A percentile compares a stretch with the other conserved stretches of the same genome.
These are phyloP conservation scores for Cyberlindnera samutprakarnensis DNA, from an alignment of 805 yeast species.

Conservation along the genomic window DNA sequence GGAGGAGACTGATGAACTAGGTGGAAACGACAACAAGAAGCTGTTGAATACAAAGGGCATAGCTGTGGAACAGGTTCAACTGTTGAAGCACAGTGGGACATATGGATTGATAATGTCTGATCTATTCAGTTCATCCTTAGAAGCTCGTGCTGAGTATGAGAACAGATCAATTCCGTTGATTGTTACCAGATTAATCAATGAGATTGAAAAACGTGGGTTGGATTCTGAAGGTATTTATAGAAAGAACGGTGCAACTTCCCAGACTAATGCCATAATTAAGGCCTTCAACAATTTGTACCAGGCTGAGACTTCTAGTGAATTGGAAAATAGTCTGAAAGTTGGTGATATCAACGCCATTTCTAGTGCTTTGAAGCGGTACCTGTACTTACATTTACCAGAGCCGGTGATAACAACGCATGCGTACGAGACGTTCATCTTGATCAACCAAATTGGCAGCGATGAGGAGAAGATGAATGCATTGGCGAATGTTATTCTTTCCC, in stretches of 20 bases:
- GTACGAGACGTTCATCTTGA: slow-evolving; percentile 59
- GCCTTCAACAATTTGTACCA: slow-evolving; percentile 24
- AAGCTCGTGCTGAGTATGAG: slow-evolving; percentile 57
- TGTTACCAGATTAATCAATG: slow-evolving; percentile 61
- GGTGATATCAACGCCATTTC: slow-evolving; percentile 83
- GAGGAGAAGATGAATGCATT: slow-evolving; percentile 32
- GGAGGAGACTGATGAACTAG: slow-evolving; percentile 24
- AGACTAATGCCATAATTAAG: slow-evolving; percentile 26
- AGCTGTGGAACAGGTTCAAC: slow-evolving; percentile 3
- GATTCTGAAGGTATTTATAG: slow-evolving; percentile 84
- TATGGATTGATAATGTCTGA: slow-evolving; percentile 14
- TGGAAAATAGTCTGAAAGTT: slow-evolving; percentile 30
- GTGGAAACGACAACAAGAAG: slow-evolving; percentile 30
- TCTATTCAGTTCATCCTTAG: slow-evolving; percentile 41
- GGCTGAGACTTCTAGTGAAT: slow-evolving; percentile 27
- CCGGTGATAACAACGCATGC: slow-evolving; percentile 70
- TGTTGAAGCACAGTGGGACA: neutral
- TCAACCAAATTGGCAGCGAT: slow-evolving; percentile 30
- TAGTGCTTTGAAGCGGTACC: slow-evolving; percentile 77
- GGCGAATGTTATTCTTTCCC: slow-evolving; percentile 33
- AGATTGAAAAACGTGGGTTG: slow-evolving; percentile 73
- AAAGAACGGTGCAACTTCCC: slow-evolving; percentile 50
- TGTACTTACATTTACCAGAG: slow-evolving; percentile 67
- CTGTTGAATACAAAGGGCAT: slow-evolving; percentile 17
- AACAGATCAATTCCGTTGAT: slow-evolving; percentile 59